Base-by-base conservation (phyloP, 352 stramenopile species). In the Phytophthora chlamydospora region DNA sequence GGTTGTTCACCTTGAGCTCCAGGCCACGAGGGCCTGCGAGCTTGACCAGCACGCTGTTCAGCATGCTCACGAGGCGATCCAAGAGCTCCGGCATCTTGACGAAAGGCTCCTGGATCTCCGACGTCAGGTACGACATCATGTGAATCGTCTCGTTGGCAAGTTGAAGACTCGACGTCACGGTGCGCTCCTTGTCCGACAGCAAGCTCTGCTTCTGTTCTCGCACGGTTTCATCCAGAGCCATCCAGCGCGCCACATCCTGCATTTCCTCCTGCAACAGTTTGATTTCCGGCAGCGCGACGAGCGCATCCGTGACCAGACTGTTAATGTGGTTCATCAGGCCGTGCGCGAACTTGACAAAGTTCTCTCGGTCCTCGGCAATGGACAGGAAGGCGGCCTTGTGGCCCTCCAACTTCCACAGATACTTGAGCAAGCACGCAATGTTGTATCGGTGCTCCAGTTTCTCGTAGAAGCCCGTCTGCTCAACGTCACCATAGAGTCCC, bases 261-360 rank as follows among this genome's bases (percentile, higher is more conserved):
- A 91, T 98, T 69, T 98, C 82, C 39, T 97, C 76, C 66, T 99
- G 96, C 6, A 98, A 66, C 31, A 80, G 61, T 53, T 97, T 95
- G 69, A 99, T 99, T 62, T 98, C 92, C 0, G 93, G 93, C 24
- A 99, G 61, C 21, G 96, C 98, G 47, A 98, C 96, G 61, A 99
- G 95, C 6, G 97, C 96, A 71, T 90, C 92, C 0, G 93, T 97
- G 32, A 99, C 97, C 31, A 99, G 73, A 33, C 90, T 83, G 68
- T 99, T 99, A 58, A 98, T 99, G 73, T 99, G 97, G 75, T 99
- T 99, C 71, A 99, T 98, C 58, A 99, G 89, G 13, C 97, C 97
- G 65, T 99, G 98, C 7, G 97, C 95, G 80, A 99, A 99, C 62
- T 97, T 98, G 55, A 99, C 92, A 63, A 99, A 99, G 36, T 78